A percentile compares a stretch with the other conserved stretches of the same genome.
Conservation (phyloP, 805 yeast species). For the Teunomyces panamensis region DNA sequence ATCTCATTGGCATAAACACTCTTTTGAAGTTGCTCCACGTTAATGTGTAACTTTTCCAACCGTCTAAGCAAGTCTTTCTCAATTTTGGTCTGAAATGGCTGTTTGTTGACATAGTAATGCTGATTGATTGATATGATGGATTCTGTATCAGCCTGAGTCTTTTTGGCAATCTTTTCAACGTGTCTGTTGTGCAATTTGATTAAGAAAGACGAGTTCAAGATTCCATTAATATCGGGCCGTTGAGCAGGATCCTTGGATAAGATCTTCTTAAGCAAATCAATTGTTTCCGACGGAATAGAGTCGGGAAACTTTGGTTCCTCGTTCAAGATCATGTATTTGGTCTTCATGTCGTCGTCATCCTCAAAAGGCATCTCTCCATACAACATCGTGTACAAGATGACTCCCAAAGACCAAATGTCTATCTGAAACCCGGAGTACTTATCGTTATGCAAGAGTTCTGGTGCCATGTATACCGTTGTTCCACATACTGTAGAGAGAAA, state of each 20-base stretch:
- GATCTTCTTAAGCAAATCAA: constrained; percentile 49
- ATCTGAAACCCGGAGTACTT: constrained; percentile 77
- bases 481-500: constrained; percentile 86
- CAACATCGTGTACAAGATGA: constrained; percentile 79
- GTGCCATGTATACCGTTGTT: constrained; percentile 95
- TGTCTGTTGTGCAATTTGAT: constrained; percentile 30
- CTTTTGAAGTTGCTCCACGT: constrained; percentile 54
- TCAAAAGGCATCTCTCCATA: constrained; percentile 91
- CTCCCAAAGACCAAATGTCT: constrained; percentile 92
- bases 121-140: constrained; percentile 39
- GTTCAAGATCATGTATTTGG: constrained; percentile 57
- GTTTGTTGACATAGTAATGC: constrained; percentile 27
- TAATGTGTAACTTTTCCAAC: constrained; percentile 60
- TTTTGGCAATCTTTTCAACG: constrained; percentile 14
- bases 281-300: constrained; percentile 47
- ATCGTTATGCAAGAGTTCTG: constrained; percentile 70
- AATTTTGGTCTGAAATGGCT: constrained; percentile 54
- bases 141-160: constrained; percentile 28
- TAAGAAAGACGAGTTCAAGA: constrained; percentile 34
- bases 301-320: constrained; percentile 61
- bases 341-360: constrained; percentile 68
- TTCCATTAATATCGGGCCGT: constrained; percentile 51
- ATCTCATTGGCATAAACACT: constrained; percentile 59
- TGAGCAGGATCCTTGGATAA: constrained; percentile 62
- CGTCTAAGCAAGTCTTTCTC: constrained; percentile 63